A percentile compares a stretch with the other conserved stretches of the same genome.
These are phyloP conservation scores for Plasmodium sp. DNA, from an alignment of 169 alveolate genomes.

Conservation along the genomic window DNA sequence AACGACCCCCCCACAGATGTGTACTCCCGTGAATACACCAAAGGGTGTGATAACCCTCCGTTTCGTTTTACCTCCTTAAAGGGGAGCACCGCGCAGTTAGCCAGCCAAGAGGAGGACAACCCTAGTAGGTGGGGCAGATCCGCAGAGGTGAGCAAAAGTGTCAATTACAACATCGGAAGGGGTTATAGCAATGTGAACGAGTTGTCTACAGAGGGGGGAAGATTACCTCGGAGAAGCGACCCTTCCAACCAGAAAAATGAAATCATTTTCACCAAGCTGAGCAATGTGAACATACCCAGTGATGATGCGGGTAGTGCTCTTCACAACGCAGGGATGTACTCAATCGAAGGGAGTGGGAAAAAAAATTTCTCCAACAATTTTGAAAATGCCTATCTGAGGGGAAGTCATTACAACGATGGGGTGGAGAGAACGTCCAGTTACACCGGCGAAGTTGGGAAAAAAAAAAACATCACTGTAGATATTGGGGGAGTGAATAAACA, in stretches of 20 bases:
- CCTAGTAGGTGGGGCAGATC: background rate
- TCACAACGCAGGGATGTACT: background rate
- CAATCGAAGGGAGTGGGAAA: background rate
- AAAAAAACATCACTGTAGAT: slow-evolving; percentile 2
- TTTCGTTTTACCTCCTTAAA: background rate
- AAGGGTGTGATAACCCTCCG: background rate
- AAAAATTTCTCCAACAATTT: background rate
- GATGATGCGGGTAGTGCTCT: background rate
- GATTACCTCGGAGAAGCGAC: background rate
- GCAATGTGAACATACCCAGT: background rate
- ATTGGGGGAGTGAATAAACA: background rate
- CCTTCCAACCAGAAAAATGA: background rate
- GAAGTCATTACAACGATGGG: background rate
- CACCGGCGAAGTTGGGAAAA: background rate
- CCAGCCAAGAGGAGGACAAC: background rate
- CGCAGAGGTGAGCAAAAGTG: background rate
- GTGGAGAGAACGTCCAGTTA: background rate
- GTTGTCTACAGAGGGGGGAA: background rate
- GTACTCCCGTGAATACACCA: background rate
- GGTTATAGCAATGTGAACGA: background rate
- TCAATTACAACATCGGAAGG: background rate
- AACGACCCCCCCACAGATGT: background rate
- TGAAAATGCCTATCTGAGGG: background rate
- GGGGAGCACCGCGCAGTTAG: background rate
- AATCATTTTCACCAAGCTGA: background rate